Evolutionary conservation across 805 yeast species (phyloP).

Genomic region (Myxozyma mucilagina): DNA sequence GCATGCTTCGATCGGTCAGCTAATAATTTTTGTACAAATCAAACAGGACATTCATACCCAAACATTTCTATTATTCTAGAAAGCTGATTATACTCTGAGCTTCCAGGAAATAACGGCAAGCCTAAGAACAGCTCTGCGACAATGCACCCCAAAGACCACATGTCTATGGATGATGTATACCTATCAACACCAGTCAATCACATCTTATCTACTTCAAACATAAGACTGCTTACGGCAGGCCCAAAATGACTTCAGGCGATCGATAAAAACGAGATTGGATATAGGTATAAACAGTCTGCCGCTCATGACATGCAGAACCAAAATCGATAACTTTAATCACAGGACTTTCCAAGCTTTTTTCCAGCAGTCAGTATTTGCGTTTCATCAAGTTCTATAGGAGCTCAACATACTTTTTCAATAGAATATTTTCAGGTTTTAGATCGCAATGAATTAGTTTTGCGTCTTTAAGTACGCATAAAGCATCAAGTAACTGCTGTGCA

Average conservation of each 20-base stretch:
- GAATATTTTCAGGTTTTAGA: constrained; percentile 91
- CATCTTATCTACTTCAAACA: background rate
- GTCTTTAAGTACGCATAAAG: constrained; percentile 76
- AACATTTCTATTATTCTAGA: constrained; percentile 77
- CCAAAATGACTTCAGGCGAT: constrained; percentile 91
- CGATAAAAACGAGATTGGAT: constrained; percentile 95
- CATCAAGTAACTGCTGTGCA: constrained; percentile 76
- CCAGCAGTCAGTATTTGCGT: background rate
- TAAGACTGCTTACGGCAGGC: constrained; percentile 59
- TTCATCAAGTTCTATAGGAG: background rate
- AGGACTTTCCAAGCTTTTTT: constrained; percentile 64
- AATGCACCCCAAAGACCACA: constrained; percentile 97
- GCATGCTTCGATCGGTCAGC: constrained; percentile 40
- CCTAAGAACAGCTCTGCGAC: constrained; percentile 89
- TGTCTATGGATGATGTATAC: constrained; percentile 84
- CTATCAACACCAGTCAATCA: background rate
- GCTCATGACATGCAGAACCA: constrained; percentile 56
- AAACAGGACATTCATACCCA: constrained; percentile 46
- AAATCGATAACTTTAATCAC: constrained; percentile 91
- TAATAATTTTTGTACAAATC: background rate
- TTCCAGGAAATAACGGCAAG: constrained; percentile 90
- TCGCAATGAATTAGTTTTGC: constrained; percentile 93
- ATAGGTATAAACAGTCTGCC: constrained; percentile 86
- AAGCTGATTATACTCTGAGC: constrained; percentile 89
- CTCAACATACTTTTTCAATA: constrained; percentile 53